Conservation (phyloP, 164 flowering plant genomes). For the Cinnamomum chago region DNA sequence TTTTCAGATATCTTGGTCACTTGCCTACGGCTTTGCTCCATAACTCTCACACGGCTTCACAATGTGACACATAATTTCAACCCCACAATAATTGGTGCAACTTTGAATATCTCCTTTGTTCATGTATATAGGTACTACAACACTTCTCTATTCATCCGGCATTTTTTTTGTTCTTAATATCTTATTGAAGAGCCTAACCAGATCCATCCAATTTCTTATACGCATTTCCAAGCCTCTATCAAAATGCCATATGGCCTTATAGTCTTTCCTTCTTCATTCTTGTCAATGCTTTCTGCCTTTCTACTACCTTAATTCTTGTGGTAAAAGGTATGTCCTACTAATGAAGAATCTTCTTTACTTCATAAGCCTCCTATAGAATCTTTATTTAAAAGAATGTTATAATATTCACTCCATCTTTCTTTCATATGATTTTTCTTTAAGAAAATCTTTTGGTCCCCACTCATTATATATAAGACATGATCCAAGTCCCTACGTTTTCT, state of each 20-base stretch:
- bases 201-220: background rate
- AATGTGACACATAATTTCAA: background rate
- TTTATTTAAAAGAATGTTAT: background rate
- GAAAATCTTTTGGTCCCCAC: background rate
- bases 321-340: background rate
- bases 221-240: background rate
- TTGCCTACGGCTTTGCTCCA: background rate
- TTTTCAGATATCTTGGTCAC: background rate
- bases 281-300: background rate
- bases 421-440: background rate
- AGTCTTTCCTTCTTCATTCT: background rate
- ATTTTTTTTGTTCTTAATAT: background rate
- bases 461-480: background rate
- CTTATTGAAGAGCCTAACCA: background rate
- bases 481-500: background rate
- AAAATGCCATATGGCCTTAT: background rate
- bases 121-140: background rate
- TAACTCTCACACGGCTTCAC: background rate
- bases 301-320: background rate
- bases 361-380: background rate
- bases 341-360: background rate
- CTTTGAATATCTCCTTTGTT: conserved; percentile 3
- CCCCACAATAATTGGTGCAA: background rate
- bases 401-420: background rate
- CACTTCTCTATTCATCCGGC: background rate